Percentiles rank a stretch among this genome's conserved stretches.
phyloP scores from a whole-genome alignment of 2,329 filamentous ascomycete genomes.

The Beauveria sp. region DNA sequence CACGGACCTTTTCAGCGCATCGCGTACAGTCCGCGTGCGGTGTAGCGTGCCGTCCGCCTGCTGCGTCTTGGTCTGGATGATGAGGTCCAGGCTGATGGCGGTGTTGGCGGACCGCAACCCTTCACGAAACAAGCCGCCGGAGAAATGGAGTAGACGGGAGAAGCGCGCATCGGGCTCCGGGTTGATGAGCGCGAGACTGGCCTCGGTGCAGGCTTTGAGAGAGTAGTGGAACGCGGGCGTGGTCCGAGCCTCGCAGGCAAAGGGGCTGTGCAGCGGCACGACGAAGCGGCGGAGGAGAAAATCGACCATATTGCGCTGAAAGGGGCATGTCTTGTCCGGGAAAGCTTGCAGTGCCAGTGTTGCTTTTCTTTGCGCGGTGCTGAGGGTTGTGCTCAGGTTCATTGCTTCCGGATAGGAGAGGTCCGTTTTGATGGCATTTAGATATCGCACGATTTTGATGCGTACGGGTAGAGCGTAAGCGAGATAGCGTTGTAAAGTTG shows the following conservation, averaged over 20 bases:
- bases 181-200: conserved; percentile 28
- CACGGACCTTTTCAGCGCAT: conserved; percentile 25
- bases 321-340: conserved; percentile 20
- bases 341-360: not conserved
- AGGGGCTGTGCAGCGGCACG: conserved; percentile 45
- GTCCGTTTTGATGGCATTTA: not conserved
- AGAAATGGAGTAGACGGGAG: conserved; percentile 26
- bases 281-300: conserved; percentile 47
- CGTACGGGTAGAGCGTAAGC: not conserved
- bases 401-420: conserved; percentile 5
- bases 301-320: conserved; percentile 42
- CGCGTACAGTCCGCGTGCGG: conserved; percentile 18
- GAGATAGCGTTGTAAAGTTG: not conserved
- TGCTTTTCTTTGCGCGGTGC: not conserved
- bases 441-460: not conserved
- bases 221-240: conserved; percentile 44
- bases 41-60: conserved; percentile 22
- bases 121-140: conserved; percentile 35
- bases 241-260: conserved; percentile 31
- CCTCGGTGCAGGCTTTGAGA: conserved; percentile 38
- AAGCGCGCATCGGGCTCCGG: conserved; percentile 30
- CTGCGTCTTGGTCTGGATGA: conserved; percentile 22
- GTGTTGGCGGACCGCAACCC: conserved; percentile 26
- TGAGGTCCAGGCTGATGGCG: conserved; percentile 29
- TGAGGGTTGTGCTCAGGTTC: not conserved